Percentiles rank a stretch among this genome's conserved stretches.
These are phyloP conservation scores for Clitopilus hobsonii DNA, from an alignment of 768 basidiomycete genomes.

Conservation along the genomic window DNA sequence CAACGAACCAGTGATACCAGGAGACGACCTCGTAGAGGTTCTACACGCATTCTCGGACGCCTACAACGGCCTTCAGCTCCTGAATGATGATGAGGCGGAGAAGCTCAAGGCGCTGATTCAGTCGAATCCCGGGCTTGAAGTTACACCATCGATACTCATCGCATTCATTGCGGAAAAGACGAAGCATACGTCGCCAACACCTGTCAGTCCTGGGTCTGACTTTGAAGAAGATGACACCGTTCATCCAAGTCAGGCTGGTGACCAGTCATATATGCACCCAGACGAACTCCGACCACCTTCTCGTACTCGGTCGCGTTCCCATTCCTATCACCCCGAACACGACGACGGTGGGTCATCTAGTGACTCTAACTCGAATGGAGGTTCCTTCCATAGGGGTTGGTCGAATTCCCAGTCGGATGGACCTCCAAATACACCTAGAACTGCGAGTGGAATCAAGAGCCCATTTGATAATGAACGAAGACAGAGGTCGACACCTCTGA, in stretches of 20 bases:
- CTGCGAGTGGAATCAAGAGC: conserved; percentile 35
- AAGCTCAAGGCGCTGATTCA: conserved; percentile 55
- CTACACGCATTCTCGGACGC: conserved; percentile 58
- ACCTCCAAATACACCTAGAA: conserved; percentile 48
- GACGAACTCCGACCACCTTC: background rate
- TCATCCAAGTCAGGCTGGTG: too few species aligned
- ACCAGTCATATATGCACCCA: conserved; percentile 4
- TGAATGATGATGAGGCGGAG: conserved; percentile 57
- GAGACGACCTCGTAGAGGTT: conserved; percentile 65
- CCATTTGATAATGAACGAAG: conserved; percentile 67
- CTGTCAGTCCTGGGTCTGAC: conserved; percentile 35
- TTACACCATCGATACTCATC: conserved; percentile 64
- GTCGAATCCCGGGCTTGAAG: conserved; percentile 57
- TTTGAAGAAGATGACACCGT: conserved; percentile 20
- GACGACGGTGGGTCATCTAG: conserved; percentile 41
- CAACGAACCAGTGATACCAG: conserved; percentile 65
- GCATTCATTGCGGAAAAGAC: conserved; percentile 62
- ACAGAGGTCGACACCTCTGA: conserved; percentile 67
- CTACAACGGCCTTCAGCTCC: conserved; percentile 58
- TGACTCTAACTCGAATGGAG: conserved; percentile 42
- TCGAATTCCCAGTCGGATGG: conserved; percentile 20
- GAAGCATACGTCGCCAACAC: conserved; percentile 37
- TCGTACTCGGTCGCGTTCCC: conserved; percentile 2
- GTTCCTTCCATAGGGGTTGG: conserved; percentile 4
- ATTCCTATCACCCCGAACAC: conserved; percentile 24